Evolutionary conservation across 2,329 filamentous ascomycete genomes (phyloP), one percentile per base, ranked within the genome.

Genomic region (Tolypocladium inflatum): DNA sequence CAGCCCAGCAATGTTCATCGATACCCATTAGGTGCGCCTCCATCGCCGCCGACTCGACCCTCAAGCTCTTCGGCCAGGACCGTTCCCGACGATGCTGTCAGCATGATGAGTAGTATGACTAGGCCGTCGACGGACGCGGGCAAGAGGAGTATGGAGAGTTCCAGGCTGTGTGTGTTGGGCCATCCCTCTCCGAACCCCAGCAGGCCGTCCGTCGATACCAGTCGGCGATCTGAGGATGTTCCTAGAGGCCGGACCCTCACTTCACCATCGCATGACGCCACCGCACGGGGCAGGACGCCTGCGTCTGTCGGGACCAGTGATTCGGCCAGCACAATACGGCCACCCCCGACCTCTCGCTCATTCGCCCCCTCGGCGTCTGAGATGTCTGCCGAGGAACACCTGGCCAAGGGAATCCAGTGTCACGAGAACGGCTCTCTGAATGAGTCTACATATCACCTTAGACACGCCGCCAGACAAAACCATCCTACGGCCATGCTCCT

Each of bases 371-470:
- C 82, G 5, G 78, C 83, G 48, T 81, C 84, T 2, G 89, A 91
- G 38, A 85, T 91, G 68, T 88, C 89, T 3, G 80, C 90, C 0
- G 92, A 97, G 63, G 89, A 97, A 60, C 93, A 99, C 70, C 83
- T 97, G 52, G 82, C 88, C 35, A 94, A 93, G 74, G 94, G 91
- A 10, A 94, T 99, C 58, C 86, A 90, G 61, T 87, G 91, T 60
- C 94, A 99, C 68, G 90, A 96, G 70, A 85, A 87, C 53, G 93
- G 93, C 21, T 87, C 89, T 13, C 77, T 96, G 37, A 91, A 92
- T 62, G 92, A 97, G 72, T 97, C 93, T 0, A 97, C 94, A 0
- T 99, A 97, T 69, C 94, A 99, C 70, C 81, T 99, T 51, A 88
- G 94, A 39, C 83, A 96, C 60, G 94, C 94, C 4, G 93, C 94